Base-by-base conservation (phyloP, 441 rosid species). In the Aleurites moluccanus region DNA sequence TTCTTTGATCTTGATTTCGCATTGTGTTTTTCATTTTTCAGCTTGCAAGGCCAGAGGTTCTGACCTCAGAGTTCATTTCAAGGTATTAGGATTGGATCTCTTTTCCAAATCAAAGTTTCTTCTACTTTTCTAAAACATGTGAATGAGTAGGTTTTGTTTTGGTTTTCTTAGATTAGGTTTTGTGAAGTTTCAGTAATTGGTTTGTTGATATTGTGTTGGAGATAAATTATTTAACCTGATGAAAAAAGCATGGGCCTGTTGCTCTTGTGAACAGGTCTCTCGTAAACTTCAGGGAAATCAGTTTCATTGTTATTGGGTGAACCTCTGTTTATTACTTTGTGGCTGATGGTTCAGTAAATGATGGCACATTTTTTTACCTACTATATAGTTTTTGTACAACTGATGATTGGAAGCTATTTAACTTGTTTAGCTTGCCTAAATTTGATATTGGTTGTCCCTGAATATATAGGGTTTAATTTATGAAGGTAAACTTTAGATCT, bases 41-140 rank as follows among this genome's bases (percentile, higher is more conserved):
- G 96, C 96, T 56, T 87, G 93, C 86, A 91, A 86, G 89, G 90
- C 93, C 1, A 85, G 92, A 75, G 93, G 92, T 45, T 81, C 92
- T 21, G 91, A 91, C 80, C 91, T 88, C 64, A 84, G 94, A 72
- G 91, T 87, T 73, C 96, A 89, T 76, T 91, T 91, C 74, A 91
- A 91, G 93, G 96, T 86, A 80, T 72, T 28, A 10, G 49, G 21
- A 23, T 55, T 20, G 7, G 27, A 30, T 45, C n/a, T 20, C 9
- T 11, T 27, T 30, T 44, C 30, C 25, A 33, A 27, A 13, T 64
- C 13, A 15, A 60, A 15, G n/a, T 28, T 13, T 42, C 3, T 11
- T 23, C 3, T 49, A 15, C 18, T 4, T 35, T 1, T 49, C 15
- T 49, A 4, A 3, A 16, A 52, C 56, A 3, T 15, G 21, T 75